A percentile compares a stretch with the other conserved stretches of the same genome.
These are phyloP conservation scores for Gracilaria caudata DNA, from an alignment of 23 red algal genomes.

Conservation along the genomic window DNA sequence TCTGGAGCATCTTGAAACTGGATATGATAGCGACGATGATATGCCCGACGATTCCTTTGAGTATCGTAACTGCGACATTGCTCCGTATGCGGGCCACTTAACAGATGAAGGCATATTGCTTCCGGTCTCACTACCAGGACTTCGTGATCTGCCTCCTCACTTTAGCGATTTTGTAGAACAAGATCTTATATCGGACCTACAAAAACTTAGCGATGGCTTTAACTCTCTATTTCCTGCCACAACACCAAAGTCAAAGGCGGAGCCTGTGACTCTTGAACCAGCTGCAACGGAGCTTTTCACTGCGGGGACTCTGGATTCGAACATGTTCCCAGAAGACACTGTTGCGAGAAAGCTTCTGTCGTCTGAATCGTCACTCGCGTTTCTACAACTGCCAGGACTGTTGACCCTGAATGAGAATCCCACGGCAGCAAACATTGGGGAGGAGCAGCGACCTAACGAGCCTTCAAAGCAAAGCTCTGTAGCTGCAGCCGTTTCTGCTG, in stretches of 20 bases:
- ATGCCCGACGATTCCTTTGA: constrained; percentile 59
- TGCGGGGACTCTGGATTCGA: background rate
- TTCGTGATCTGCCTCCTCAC: constrained; percentile 38
- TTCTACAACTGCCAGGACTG: constrained; percentile 62
- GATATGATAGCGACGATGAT: constrained; percentile 64
- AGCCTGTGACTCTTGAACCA: constrained; percentile 41
- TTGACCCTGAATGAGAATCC: constrained; percentile 46
- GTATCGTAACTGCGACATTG: constrained; percentile 51
- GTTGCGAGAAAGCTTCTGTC: constrained; percentile 51
- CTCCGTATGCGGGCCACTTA: constrained; percentile 52
- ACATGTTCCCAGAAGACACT: constrained; percentile 43
- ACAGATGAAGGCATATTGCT: constrained; percentile 45
- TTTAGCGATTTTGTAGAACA: constrained; percentile 26
- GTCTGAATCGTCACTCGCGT: constrained; percentile 24
- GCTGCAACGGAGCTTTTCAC: background rate
- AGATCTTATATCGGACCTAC: background rate
- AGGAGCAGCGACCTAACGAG: constrained; percentile 30
- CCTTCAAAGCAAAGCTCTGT: constrained; percentile 38
- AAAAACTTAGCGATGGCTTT: background rate
- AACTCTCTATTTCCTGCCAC: background rate
- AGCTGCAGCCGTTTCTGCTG: constrained; percentile 41
- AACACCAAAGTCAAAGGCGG: constrained; percentile 1
- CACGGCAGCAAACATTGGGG: constrained; percentile 1
- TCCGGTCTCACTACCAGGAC: constrained; percentile 50
- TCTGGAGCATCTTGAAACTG: constrained; percentile 55